phyloP scores from a whole-genome alignment of 768 basidiomycete genomes.

The Neoboletus magnificus region DNA sequence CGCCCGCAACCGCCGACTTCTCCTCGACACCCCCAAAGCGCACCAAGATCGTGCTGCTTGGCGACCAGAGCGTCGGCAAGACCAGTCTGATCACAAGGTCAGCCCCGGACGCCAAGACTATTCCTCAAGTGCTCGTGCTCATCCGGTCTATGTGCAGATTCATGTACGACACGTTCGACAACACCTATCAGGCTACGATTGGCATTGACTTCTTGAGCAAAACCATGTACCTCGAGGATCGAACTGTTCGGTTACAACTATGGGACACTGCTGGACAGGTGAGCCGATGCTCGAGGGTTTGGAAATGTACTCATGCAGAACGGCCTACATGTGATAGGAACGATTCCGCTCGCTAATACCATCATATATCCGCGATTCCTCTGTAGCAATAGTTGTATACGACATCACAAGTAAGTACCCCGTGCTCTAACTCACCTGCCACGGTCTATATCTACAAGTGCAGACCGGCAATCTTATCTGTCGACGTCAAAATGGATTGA shows the following conservation, averaged over 20 bases:
- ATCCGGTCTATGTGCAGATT: slow-evolving; percentile 50
- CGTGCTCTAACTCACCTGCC: background rate
- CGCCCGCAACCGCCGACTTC: slow-evolving; percentile 78
- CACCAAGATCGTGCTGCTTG: slow-evolving; percentile 93
- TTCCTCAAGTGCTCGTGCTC: background rate
- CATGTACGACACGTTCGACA: slow-evolving; percentile 99
- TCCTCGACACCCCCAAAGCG: slow-evolving; percentile 88
- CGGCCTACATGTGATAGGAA: slow-evolving; percentile 52
- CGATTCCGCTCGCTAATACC: slow-evolving; percentile 97
- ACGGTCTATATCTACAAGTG: slow-evolving; percentile 2
- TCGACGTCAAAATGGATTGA: slow-evolving; percentile 99
- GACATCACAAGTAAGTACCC: slow-evolving; percentile 88
- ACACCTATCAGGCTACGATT: slow-evolving; percentile 97
- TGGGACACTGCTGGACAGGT: slow-evolving; percentile 99
- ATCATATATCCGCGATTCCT: slow-evolving; percentile 97
- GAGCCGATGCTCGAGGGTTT: slow-evolving; percentile 16
- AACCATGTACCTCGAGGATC: slow-evolving; percentile 99
- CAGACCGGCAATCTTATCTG: slow-evolving; percentile 96
- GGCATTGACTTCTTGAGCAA: slow-evolving; percentile 99
- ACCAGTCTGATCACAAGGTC: slow-evolving; percentile 96
- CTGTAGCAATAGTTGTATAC: slow-evolving; percentile 97
- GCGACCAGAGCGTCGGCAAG: slow-evolving; percentile 98
- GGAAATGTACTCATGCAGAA: slow-evolving; percentile 1
- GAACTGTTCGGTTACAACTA: slow-evolving; percentile 93
- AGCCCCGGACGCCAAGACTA: slow-evolving; percentile 21